Percentiles rank a stretch among this genome's conserved stretches.
These are phyloP conservation scores for Monosporascus sp. DNA, from an alignment of 2,329 filamentous ascomycete genomes.

Conservation along the genomic window DNA sequence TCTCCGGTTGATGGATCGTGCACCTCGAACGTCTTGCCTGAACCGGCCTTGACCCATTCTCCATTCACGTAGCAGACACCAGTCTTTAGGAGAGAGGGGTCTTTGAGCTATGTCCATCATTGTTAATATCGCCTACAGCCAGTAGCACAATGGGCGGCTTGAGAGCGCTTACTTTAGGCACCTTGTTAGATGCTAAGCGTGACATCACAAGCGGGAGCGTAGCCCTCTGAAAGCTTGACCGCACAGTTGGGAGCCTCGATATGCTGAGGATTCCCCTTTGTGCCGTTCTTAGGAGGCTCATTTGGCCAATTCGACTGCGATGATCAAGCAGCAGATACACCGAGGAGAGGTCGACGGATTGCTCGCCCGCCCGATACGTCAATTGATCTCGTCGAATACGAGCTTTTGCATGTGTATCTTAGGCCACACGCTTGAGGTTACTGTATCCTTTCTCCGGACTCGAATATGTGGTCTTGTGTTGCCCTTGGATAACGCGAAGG, in stretches of 20 bases:
- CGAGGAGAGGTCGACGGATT: background rate
- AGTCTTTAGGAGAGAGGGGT: slow-evolving; percentile 77
- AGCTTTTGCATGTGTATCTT: no score
- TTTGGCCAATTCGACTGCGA: slow-evolving; percentile 8
- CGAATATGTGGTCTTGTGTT: no score
- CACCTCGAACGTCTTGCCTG: slow-evolving; percentile 88
- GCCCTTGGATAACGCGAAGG: no score
- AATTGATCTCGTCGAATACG: background rate
- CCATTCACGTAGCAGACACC: slow-evolving; percentile 84
- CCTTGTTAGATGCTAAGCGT: slow-evolving; percentile 24
- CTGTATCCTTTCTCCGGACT: no score
- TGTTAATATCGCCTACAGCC: background rate
- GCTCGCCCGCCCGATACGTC: background rate
- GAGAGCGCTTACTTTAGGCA: slow-evolving; percentile 8
- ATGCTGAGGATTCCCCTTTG: slow-evolving; percentile 17
- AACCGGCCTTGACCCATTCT: slow-evolving; percentile 81
- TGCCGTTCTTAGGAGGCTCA: slow-evolving; percentile 22
- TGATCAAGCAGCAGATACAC: background rate
- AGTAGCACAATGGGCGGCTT: background rate
- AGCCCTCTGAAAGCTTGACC: slow-evolving; percentile 24
- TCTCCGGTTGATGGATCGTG: slow-evolving; percentile 77
- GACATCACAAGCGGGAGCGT: slow-evolving; percentile 23
- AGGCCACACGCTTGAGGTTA: no score
- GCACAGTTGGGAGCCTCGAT: slow-evolving; percentile 16
- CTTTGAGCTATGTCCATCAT: slow-evolving; percentile 55